A percentile compares a stretch with the other conserved stretches of the same genome.
These are phyloP conservation scores for Carex arenaria DNA, from an alignment of 202 grass and related monocot species.

Conservation along the genomic window DNA sequence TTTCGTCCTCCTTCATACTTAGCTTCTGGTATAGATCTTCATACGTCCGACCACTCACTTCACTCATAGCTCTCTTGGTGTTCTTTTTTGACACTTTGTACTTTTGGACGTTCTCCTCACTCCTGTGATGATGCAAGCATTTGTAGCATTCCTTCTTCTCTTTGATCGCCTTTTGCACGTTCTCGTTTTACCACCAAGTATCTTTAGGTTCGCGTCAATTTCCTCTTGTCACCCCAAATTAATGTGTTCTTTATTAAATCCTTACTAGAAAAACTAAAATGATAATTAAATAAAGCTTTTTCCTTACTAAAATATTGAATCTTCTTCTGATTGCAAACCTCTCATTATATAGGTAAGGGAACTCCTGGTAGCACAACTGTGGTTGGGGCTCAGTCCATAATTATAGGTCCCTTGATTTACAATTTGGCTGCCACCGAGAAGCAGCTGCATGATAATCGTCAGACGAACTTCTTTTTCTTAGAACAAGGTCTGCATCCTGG, in stretches of 20 bases:
- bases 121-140: no score
- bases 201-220: no score
- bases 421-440: slow-evolving; percentile 52
- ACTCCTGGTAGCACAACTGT: slow-evolving; percentile 50
- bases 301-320: neutral
- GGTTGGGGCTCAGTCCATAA: neutral
- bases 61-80: no score
- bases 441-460: slow-evolving; percentile 61
- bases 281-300: neutral
- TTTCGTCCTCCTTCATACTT: no score
- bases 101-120: no score
- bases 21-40: no score
- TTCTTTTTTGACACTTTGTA: no score
- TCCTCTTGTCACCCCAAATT: neutral
- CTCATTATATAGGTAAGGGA: neutral
- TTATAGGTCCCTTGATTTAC: neutral
- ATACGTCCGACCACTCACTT: no score
- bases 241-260: neutral
- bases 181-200: no score
- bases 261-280: neutral
- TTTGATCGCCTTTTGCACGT: no score
- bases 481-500: slow-evolving; percentile 59
- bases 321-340: neutral
- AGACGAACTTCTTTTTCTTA: slow-evolving; percentile 61
- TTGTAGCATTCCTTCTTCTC: no score